Evolutionary conservation across 148 eudicot species (phyloP).

Genomic region (Silene uniflora): DNA sequence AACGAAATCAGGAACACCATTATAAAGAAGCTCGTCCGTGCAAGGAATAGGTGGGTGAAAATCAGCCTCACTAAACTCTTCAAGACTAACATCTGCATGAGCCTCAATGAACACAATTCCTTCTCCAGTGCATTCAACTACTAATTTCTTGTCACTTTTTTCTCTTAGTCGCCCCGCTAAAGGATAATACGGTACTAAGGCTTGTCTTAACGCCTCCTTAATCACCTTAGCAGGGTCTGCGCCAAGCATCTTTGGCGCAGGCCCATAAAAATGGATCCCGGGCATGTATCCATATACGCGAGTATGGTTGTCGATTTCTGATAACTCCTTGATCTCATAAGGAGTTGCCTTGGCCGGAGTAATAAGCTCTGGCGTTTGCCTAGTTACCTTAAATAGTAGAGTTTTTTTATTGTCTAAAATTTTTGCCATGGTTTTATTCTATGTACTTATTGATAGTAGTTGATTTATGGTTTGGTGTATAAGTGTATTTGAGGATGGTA

Average conservation of each 20-base stretch:
- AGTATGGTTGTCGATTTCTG: conserved; percentile 36
- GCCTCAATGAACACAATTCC: conserved; percentile 25
- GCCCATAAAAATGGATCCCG: conserved; percentile 30
- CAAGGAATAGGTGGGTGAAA: conserved; percentile 23
- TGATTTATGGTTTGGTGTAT: no score
- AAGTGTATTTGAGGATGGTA: no score
- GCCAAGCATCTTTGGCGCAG: neutral
- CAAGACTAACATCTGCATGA: conserved; percentile 22
- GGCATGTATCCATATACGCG: conserved; percentile 30
- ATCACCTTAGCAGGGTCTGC: conserved; percentile 29
- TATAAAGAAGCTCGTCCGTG: conserved; percentile 12
- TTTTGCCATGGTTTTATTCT: neutral
- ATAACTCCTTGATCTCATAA: conserved; percentile 26
- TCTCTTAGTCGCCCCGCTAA: conserved; percentile 36
- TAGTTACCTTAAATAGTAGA: conserved; percentile 26
- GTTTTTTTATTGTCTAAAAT: neutral
- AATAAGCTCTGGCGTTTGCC: conserved; percentile 25
- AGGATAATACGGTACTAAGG: conserved; percentile 34
- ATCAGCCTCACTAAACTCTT: conserved; percentile 16
- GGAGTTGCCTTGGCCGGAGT: conserved; percentile 30
- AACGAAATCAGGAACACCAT: conserved; percentile 20
- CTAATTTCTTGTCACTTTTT: conserved; percentile 21
- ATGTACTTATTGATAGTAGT: no score
- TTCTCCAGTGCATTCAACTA: conserved; percentile 27
- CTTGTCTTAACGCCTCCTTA: conserved; percentile 32